Evolutionary conservation across 345 rosid genomes (phyloP).

Genomic region (Clarkia xantiana): DNA sequence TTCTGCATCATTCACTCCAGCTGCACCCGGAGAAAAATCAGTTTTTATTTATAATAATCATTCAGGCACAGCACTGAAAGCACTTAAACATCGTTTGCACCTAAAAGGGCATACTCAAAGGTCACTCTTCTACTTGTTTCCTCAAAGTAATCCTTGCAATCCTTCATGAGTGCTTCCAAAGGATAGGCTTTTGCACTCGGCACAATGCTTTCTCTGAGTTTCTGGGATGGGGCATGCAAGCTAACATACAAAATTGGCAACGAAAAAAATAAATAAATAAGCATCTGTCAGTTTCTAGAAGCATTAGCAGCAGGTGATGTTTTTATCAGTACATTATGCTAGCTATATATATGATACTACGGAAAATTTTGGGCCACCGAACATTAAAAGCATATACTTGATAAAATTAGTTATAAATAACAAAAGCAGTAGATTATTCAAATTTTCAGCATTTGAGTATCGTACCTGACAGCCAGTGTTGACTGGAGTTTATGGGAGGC

Average conservation of each 20-base stretch:
- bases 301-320: too few relatives aligned
- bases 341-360: too few relatives aligned
- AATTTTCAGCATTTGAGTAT: not conserved
- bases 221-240: slow-evolving; percentile 89
- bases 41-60: not conserved
- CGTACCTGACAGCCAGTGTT: slow-evolving; percentile 82
- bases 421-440: too few relatives aligned
- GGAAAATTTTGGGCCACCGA: too few relatives aligned
- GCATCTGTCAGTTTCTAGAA: not conserved
- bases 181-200: slow-evolving; percentile 98
- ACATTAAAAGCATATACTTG: too few relatives aligned
- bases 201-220: slow-evolving; percentile 75
- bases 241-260: slow-evolving; percentile 20
- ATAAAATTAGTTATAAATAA: too few relatives aligned
- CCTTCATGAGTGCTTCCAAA: slow-evolving; percentile 78
- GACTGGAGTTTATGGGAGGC: slow-evolving; percentile 92
- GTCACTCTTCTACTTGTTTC: slow-evolving; percentile 80
- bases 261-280: not conserved
- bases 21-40: slow-evolving; percentile 22
- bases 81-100: slow-evolving; percentile 17
- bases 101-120: slow-evolving; percentile 87
- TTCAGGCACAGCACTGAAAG: not conserved
- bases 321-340: too few relatives aligned
- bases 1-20: slow-evolving; percentile 75
- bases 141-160: slow-evolving; percentile 69